These are phyloP conservation scores for Dysphania ambrosioides DNA, from an alignment of 148 eudicot species.

Conservation along the genomic window DNA sequence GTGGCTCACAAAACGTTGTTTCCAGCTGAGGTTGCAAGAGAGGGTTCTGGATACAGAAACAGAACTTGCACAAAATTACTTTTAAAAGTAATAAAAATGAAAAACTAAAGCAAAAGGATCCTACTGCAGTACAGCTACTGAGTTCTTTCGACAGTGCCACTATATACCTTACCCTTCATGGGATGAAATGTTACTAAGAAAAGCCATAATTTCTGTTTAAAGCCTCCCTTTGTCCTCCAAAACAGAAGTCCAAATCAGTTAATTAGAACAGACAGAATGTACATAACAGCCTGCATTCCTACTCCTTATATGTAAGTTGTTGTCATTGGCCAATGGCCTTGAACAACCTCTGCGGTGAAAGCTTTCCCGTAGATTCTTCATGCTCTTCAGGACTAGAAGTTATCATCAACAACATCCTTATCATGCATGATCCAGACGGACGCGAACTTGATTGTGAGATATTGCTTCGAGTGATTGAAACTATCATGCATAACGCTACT, in stretches of 20 bases:
- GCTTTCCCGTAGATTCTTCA: constrained; percentile 17
- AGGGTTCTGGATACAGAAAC: background rate
- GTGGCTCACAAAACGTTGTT: background rate
- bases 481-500: constrained; percentile 37
- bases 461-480: constrained; percentile 52
- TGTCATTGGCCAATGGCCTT: constrained; percentile 24
- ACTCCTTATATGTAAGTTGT: too few species aligned
- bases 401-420: constrained; percentile 41
- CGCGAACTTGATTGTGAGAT: constrained; percentile 44
- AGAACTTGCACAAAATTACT: background rate
- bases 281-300: constrained; percentile 1
- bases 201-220: background rate
- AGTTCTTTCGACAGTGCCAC: background rate
- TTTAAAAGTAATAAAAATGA: constrained; percentile 5
- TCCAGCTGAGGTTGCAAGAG: background rate
- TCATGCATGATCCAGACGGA: constrained; percentile 63
- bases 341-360: constrained; percentile 24
- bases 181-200: background rate
- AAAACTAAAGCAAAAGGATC: constrained; percentile 14
- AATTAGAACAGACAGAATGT: background rate
- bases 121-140: background rate
- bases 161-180: background rate
- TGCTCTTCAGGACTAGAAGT: constrained; percentile 35
- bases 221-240: background rate
- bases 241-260: background rate